Evolutionary conservation across 2,329 filamentous ascomycete genomes (phyloP).

Genomic region (Pseudophaeomoniella oleicola): DNA sequence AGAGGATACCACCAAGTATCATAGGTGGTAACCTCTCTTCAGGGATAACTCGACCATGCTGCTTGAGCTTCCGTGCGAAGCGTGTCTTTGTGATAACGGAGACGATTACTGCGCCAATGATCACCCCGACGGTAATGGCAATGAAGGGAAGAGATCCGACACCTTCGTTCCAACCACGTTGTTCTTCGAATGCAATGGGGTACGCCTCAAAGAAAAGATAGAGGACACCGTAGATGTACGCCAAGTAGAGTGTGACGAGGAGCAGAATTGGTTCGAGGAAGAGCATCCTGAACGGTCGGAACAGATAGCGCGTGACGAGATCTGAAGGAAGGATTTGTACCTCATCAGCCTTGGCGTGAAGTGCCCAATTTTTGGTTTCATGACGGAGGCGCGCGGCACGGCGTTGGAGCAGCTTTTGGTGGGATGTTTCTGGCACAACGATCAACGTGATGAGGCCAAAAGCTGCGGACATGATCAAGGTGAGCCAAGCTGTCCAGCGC

Average conservation of each 20-base stretch:
- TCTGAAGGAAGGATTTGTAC: constrained; percentile 20
- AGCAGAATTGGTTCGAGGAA: constrained; percentile 33
- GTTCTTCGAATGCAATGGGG: constrained; percentile 22
- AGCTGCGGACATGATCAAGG: constrained; percentile 30
- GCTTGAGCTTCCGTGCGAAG: constrained; percentile 22
- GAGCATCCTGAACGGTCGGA: constrained; percentile 32
- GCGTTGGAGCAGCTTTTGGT: constrained; percentile 30
- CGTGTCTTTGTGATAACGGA: constrained; percentile 25
- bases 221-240: constrained; percentile 19
- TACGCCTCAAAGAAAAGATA: constrained; percentile 25
- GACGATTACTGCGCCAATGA: constrained; percentile 21
- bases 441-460: constrained; percentile 28
- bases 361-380: constrained; percentile 31
- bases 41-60: constrained; percentile 19
- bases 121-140: constrained; percentile 15
- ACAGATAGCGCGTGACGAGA: constrained; percentile 28
- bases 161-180: constrained; percentile 23
- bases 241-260: constrained; percentile 29
- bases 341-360: constrained; percentile 31
- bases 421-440: constrained; percentile 38
- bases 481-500: constrained; percentile 44
- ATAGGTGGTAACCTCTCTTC: constrained; percentile 31
- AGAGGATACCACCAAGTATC: constrained; percentile 25
- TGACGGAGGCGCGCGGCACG: constrained; percentile 33
- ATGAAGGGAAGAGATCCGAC: constrained; percentile 23